phyloP scores from a whole-genome alignment of 805 yeast genomes.

The Pichia rugopelliculosa region DNA sequence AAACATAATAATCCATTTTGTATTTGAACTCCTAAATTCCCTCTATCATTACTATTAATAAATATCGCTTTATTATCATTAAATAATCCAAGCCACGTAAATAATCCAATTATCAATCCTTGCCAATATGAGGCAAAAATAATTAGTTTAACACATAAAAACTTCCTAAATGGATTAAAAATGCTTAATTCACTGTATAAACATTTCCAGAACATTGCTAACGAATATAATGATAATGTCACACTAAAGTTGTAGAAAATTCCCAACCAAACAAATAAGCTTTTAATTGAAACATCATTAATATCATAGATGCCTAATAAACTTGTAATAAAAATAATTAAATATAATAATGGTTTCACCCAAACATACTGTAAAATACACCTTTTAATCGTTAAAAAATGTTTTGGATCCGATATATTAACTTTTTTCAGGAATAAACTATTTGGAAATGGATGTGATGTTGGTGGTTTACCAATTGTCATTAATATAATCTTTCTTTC shows the following conservation, averaged over 20 bases:
- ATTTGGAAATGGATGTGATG: conserved; percentile 53
- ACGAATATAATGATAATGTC: conserved; percentile 69
- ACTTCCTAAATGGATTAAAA: conserved; percentile 87
- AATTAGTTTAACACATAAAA: conserved; percentile 84
- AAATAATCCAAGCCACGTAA: conserved; percentile 42
- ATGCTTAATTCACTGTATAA: conserved; percentile 68
- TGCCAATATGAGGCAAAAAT: conserved; percentile 99
- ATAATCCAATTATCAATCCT: conserved; percentile 51
- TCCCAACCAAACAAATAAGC: conserved; percentile 58
- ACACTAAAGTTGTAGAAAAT: conserved; percentile 73
- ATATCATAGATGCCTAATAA: conserved; percentile 43
- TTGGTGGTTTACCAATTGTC: conserved; percentile 58
- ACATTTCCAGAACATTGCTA: conserved; percentile 91
- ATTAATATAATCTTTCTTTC: conserved; percentile 72
- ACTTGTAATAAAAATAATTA: conserved; percentile 42
- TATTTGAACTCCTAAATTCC: conserved; percentile 42
- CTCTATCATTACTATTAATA: conserved; percentile 26
- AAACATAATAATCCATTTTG: conserved; percentile 76
- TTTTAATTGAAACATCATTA: conserved; percentile 38
- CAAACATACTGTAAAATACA: conserved; percentile 92
- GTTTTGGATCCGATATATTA: conserved; percentile 81
- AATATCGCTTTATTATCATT: conserved; percentile 21
- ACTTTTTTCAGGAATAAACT: conserved; percentile 45
- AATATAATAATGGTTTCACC: conserved; percentile 80
- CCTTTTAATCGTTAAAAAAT: conserved; percentile 69